phyloP scores from a whole-genome alignment of 192 early-diverging fungal species.

The Podila epicladia region DNA sequence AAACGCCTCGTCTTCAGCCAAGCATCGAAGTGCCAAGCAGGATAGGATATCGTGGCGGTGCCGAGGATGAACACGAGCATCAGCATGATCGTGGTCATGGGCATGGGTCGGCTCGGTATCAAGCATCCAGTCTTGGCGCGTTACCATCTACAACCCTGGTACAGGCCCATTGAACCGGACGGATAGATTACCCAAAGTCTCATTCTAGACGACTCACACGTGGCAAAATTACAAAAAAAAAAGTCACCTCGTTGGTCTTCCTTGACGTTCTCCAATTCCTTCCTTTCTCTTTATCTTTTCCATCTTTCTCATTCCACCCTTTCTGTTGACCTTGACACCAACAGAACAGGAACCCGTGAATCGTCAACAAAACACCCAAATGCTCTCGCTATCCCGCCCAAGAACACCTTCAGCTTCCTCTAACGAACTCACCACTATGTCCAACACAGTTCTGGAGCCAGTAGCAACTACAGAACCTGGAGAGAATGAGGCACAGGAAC shows the following conservation, averaged over 20 bases:
- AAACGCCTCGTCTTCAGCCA: neutral
- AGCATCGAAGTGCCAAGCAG: neutral
- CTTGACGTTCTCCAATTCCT: neutral
- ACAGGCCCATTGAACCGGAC: neutral
- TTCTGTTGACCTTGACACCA: neutral
- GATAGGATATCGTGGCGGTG: neutral
- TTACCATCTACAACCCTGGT: neutral
- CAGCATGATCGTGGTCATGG: neutral
- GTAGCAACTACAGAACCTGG: neutral
- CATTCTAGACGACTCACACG: neutral
- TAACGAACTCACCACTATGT: neutral
- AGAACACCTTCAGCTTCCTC: too few relatives aligned
- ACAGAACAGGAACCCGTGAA: neutral
- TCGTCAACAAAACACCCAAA: too few relatives aligned
- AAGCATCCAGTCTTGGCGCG: neutral
- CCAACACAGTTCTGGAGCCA: neutral
- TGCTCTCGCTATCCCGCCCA: too few relatives aligned
- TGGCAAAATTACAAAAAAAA: neutral
- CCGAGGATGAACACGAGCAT: conserved; percentile 8
- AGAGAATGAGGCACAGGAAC: neutral
- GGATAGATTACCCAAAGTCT: too few relatives aligned
- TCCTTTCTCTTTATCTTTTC: neutral
- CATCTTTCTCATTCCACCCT: neutral
- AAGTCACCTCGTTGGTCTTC: too few relatives aligned
- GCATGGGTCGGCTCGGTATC: neutral